Evolutionary conservation across 768 basidiomycete species (phyloP).

Genomic region (Udeniomyces megalosporus): DNA sequence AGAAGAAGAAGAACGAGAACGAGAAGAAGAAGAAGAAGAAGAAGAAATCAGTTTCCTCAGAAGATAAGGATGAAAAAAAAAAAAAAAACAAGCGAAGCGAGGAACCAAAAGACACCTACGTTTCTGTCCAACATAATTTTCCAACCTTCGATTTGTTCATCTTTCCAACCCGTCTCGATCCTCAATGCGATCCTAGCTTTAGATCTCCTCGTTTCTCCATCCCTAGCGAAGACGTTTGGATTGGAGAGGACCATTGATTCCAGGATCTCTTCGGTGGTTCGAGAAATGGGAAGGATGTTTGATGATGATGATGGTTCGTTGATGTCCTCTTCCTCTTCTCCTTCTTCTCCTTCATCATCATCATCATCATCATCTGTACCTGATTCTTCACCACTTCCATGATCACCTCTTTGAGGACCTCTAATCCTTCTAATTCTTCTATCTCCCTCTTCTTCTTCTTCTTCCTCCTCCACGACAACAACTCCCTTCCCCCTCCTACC

Average conservation of each 20-base stretch:
- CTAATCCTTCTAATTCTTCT: no score
- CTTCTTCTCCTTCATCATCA: no score
- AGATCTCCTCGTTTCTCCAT: conserved; percentile 52
- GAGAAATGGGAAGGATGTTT: no score
- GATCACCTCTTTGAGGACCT: no score
- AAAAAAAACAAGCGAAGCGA: not conserved
- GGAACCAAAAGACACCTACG: conserved; percentile 36
- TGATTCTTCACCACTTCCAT: no score
- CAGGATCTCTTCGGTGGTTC: conserved; percentile 46
- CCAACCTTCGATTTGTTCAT: conserved; percentile 90
- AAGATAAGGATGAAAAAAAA: not conserved
- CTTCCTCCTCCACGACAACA: no score
- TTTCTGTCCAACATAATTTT: conserved; percentile 73
- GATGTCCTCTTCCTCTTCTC: no score
- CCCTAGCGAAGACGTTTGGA: conserved; percentile 59
- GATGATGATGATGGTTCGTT: no score
- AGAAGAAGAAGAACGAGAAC: not conserved
- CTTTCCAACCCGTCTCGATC: conserved; percentile 57
- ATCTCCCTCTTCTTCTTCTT: no score
- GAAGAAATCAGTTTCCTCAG: no score
- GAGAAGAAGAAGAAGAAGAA: not conserved
- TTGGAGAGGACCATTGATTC: conserved; percentile 63
- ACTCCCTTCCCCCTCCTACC: no score
- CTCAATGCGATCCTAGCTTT: conserved; percentile 51
- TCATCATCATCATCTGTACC: no score